Percentiles rank a stretch among this genome's conserved stretches.
Evolutionary conservation across 139 green algal species (phyloP).

Genomic region (Micractinium conductrix): DNA sequence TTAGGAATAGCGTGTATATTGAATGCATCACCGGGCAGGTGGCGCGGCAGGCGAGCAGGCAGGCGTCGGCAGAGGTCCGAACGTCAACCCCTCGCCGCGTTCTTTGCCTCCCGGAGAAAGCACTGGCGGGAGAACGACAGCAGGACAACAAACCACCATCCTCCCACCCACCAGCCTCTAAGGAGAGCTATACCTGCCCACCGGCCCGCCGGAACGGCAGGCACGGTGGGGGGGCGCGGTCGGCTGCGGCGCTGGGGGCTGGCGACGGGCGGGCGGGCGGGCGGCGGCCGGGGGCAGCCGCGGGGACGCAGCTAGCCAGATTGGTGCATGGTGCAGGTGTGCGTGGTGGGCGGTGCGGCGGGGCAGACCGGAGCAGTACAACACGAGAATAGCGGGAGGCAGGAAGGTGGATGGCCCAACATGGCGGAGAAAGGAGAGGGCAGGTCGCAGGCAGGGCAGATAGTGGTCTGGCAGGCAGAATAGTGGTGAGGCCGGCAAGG

Average conservation of each 20-base stretch:
- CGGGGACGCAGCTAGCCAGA: constrained; percentile 14
- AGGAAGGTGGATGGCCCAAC: background rate
- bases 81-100: too few species aligned
- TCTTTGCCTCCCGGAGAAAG: background rate
- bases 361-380: background rate
- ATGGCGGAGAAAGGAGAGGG: background rate
- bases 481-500: background rate
- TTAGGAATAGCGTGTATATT: constrained; percentile 37
- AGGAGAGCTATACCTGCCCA: constrained; percentile 21
- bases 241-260: constrained; percentile 17
- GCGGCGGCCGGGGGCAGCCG: constrained; percentile 15
- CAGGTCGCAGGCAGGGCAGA: background rate
- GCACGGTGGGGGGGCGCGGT: background rate
- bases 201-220: background rate
- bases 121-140: background rate
- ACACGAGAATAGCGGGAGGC: background rate
- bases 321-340: background rate
- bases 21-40: constrained; percentile 4
- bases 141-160: background rate
- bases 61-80: background rate
- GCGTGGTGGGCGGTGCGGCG: background rate
- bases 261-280: background rate
- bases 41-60: background rate
- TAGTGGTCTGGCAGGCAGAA: background rate
- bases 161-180: constrained; percentile 12